phyloP scores from a whole-genome alignment of 2,329 filamentous ascomycete genomes.

The Colletotrichum incanum region DNA sequence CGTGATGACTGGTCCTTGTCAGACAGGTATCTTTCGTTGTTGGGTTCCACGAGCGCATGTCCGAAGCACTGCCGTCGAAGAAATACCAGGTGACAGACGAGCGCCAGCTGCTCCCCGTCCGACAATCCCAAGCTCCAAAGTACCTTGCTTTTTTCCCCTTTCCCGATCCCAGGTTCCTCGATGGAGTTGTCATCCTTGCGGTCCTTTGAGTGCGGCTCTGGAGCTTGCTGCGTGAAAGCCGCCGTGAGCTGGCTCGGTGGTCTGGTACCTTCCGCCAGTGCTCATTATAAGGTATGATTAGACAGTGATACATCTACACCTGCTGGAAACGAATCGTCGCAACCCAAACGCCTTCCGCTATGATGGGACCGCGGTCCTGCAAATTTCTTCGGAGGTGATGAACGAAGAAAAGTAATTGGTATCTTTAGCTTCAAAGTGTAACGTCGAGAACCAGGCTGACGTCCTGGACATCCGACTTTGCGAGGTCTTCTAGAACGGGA shows the following conservation, averaged over 20 bases:
- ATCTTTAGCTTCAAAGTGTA: conserved; percentile 71
- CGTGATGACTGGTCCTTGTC: conserved; percentile 36
- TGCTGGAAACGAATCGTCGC: conserved; percentile 60
- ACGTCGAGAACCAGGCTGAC: conserved; percentile 98
- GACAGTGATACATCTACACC: conserved; percentile 67
- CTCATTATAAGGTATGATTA: conserved; percentile 64
- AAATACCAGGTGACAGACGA: conserved; percentile 35
- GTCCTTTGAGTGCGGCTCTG: conserved; percentile 34
- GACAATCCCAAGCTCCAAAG: conserved; percentile 45
- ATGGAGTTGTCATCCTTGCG: conserved; percentile 47
- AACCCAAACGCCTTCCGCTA: conserved; percentile 72
- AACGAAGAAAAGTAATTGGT: conserved; percentile 51
- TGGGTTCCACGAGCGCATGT: conserved; percentile 14
- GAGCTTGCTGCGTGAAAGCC: conserved; percentile 47
- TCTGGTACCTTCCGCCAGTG: conserved; percentile 41
- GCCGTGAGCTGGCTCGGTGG: conserved; percentile 36
- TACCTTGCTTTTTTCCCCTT: conserved; percentile 48
- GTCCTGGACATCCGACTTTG: conserved; percentile 89
- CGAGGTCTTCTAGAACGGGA: conserved; percentile 97
- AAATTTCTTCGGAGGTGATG: conserved; percentile 46
- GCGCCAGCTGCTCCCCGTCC: conserved; percentile 42
- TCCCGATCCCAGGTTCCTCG: conserved; percentile 53
- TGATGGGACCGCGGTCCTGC: conserved; percentile 55
- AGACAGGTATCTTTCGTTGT: conserved; percentile 30
- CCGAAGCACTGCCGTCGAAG: conserved; percentile 25